Base-by-base conservation (phyloP, 2,329 filamentous ascomycete species). In the Fusarium fracticaudum region DNA sequence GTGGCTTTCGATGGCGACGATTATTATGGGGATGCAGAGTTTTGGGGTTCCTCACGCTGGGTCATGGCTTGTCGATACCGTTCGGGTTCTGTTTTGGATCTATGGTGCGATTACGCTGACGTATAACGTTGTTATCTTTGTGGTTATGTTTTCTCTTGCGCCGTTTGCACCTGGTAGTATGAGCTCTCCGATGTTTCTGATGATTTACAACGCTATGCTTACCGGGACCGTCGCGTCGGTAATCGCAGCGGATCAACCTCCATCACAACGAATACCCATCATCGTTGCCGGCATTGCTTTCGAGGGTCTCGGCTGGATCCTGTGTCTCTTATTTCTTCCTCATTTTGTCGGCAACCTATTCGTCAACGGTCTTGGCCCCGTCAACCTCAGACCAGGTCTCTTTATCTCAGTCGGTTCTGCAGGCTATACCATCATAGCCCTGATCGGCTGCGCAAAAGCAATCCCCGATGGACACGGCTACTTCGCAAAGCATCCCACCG, bases 111-210 rank as follows among this genome's bases (percentile, higher is more conserved):
- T 64, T 1, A 63, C 62, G 3, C 6, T 64, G 8, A 63, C 62
- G 1, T 64, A 64, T 7, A 64, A 64, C 7, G 24, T 64, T 29
- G 11, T 64, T 5, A 64, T 64, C 3, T 64, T 64, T 8, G 58
- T 64, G 10, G 62, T 44, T 1, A 64, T 63, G 58, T 64, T 64
- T 11, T 64, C 62, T 1, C 22, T 63, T 1, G 57, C 62, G 0
- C 62, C 62, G 0, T 63, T 64, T 15, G 17, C 58, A 0, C 62
- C 44, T 5, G 62, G 62, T 12, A 63, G 62, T 10, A 51, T 63
- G 62, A 64, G 58, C n/a, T 64, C 62, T n/a, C 62, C 62, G 1
- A 64, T 64, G 58, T 64, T 64, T n/a, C 10, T 64, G 2, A 64
- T 64, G 62, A 64, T 64, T 17, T 64, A 64, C 24, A 64, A 64